phyloP scores from a whole-genome alignment of 768 basidiomycete genomes.

The Tephrocybe sp. region DNA sequence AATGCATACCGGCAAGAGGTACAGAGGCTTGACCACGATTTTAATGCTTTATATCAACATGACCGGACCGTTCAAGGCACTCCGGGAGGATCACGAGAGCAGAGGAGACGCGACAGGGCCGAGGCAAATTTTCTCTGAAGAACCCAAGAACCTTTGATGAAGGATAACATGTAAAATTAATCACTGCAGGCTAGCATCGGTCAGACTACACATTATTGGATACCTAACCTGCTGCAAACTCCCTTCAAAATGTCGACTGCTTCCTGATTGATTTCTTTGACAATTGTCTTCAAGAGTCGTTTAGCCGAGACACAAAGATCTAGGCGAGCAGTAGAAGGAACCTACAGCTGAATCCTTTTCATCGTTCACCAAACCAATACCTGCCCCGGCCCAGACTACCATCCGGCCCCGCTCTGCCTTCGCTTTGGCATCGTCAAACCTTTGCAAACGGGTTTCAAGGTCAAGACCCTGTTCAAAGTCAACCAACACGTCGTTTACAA shows the following conservation, averaged over 20 bases:
- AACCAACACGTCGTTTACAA: slow-evolving; percentile 36
- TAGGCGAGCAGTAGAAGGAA: background rate
- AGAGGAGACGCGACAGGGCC: background rate
- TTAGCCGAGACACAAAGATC: no score
- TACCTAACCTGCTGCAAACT: no score
- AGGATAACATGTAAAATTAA: no score
- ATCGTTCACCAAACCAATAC: slow-evolving; percentile 35
- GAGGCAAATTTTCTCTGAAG: background rate
- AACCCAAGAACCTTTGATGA: background rate
- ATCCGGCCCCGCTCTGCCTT: slow-evolving; percentile 30
- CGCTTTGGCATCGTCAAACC: slow-evolving; percentile 27
- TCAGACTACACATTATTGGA: no score
- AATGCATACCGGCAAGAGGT: background rate
- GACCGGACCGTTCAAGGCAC: slow-evolving; percentile 1
- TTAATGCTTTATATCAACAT: background rate
- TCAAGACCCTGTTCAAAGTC: slow-evolving; percentile 30
- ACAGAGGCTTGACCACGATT: background rate
- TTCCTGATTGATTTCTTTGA: slow-evolving; percentile 3
- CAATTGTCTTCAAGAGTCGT: background rate
- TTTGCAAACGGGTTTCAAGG: slow-evolving; percentile 28
- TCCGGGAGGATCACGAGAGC: slow-evolving; percentile 7
- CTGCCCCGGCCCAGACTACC: slow-evolving; percentile 45
- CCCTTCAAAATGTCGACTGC: background rate
- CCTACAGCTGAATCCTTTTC: slow-evolving; percentile 29
- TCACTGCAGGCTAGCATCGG: no score